Percentiles rank a stretch among this genome's conserved stretches.
phyloP scores from a whole-genome alignment of 1,139 yeast genomes.

The Saccharomyces hybrid region DNA sequence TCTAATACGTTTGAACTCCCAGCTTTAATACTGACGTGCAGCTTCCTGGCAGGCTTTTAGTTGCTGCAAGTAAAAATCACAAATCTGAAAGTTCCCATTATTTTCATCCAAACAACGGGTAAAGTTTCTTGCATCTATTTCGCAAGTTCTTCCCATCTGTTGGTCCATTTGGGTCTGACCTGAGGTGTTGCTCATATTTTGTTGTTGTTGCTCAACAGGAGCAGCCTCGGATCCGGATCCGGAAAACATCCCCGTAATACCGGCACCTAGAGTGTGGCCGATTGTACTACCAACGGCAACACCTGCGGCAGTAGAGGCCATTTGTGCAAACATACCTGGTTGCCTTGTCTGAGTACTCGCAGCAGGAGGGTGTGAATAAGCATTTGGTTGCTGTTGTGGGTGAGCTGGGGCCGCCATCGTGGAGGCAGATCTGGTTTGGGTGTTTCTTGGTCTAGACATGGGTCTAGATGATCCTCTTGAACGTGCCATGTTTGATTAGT shows the following conservation, averaged over 20 bases:
- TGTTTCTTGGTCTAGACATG: slow-evolving; percentile 36
- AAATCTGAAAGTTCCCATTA: slow-evolving; percentile 90
- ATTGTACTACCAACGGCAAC: slow-evolving; percentile 97
- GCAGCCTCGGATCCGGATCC: slow-evolving; percentile 60
- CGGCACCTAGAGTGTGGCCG: slow-evolving; percentile 95
- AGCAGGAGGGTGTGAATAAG: slow-evolving; percentile 34
- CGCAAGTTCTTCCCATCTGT: slow-evolving; percentile 57
- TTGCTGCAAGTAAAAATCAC: slow-evolving; percentile 95
- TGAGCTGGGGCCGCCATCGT: slow-evolving; percentile 57
- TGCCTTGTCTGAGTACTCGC: slow-evolving; percentile 44
- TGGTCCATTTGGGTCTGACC: slow-evolving; percentile 25
- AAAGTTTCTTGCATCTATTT: slow-evolving; percentile 86
- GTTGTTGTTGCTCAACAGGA: slow-evolving; percentile 37
- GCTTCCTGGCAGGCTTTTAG: slow-evolving; percentile 97
- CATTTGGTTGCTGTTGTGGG: slow-evolving; percentile 30
- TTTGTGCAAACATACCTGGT: slow-evolving; percentile 92
- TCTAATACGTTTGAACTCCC: neutral
- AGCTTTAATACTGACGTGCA: slow-evolving; percentile 58
- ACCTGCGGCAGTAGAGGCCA: slow-evolving; percentile 99
- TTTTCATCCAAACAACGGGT: slow-evolving; percentile 93
- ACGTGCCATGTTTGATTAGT: slow-evolving; percentile 42
- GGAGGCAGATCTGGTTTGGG: slow-evolving; percentile 65
- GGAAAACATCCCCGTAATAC: slow-evolving; percentile 80
- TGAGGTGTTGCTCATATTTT: slow-evolving; percentile 36
- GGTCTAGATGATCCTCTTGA: slow-evolving; percentile 44